These are phyloP conservation scores for Helicocarpus griseus DNA, from an alignment of 2,329 filamentous ascomycete species.

Conservation along the genomic window DNA sequence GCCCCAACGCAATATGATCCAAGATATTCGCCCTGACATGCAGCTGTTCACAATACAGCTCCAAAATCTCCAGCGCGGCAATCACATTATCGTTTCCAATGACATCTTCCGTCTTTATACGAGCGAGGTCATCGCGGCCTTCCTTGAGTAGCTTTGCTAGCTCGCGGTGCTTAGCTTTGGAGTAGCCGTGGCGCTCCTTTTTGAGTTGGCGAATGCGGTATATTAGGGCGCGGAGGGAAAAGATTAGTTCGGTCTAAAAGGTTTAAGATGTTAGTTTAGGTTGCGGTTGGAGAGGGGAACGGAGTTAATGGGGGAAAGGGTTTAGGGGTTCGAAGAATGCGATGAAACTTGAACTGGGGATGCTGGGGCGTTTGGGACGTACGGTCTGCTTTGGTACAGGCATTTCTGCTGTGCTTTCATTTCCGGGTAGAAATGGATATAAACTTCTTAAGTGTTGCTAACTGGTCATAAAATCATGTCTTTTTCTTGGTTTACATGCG, in stretches of 20 bases:
- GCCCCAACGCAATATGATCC: conserved; percentile 15
- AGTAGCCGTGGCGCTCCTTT: conserved; percentile 16
- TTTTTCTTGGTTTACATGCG: neutral
- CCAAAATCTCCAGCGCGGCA: conserved; percentile 15
- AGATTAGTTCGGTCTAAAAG: conserved; percentile 13
- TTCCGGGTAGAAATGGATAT: neutral
- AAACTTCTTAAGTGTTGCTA: neutral
- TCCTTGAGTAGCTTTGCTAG: conserved; percentile 15
- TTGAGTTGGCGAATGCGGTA: conserved; percentile 16
- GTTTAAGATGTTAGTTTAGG: neutral
- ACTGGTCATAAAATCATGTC: neutral
- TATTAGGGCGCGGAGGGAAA: conserved; percentile 14
- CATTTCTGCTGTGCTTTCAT: conserved; percentile 7
- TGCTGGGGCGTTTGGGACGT: neutral
- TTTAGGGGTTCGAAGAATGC: too few species aligned
- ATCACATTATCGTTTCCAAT: conserved; percentile 17
- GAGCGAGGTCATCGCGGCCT: conserved; percentile 15
- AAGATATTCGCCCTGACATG: conserved; percentile 16
- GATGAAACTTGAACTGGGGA: neutral
- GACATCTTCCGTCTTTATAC: conserved; percentile 16
- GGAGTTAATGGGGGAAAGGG: too few species aligned
- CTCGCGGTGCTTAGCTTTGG: conserved; percentile 15
- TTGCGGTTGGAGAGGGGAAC: neutral
- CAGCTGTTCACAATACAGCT: conserved; percentile 16
- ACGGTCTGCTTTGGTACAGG: conserved; percentile 15